Conservation (phyloP, 1,284 basidiomycete species). For the Microbotryum violaceum region DNA sequence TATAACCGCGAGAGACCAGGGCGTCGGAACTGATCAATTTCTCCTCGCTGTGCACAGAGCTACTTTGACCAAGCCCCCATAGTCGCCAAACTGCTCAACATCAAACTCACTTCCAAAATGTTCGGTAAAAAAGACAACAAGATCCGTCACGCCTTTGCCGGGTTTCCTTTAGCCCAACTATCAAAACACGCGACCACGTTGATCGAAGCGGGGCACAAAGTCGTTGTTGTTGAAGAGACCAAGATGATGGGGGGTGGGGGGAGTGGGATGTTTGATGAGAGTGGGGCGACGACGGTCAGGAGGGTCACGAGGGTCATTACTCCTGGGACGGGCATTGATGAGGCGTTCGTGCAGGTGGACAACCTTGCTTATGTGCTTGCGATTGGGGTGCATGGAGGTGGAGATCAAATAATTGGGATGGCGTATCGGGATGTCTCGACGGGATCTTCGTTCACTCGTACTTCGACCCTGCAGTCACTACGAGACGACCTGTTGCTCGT, state of each 20-base stretch:
- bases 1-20: background rate
- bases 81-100: slow-evolving; percentile 65
- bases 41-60: slow-evolving; percentile 50
- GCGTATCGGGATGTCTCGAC: slow-evolving; percentile 96
- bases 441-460: slow-evolving; percentile 79
- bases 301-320: slow-evolving; percentile 73
- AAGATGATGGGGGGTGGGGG: slow-evolving; percentile 44
- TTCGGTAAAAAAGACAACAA: slow-evolving; percentile 51
- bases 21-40: background rate
- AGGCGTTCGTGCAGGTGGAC: slow-evolving; percentile 70
- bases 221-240: slow-evolving; percentile 89
- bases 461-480: slow-evolving; percentile 51
- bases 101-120: slow-evolving; percentile 66
- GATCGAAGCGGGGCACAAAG: slow-evolving; percentile 70
- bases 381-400: slow-evolving; percentile 43
- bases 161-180: slow-evolving; percentile 77
- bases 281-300: slow-evolving; percentile 6
- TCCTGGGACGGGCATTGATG: slow-evolving; percentile 54
- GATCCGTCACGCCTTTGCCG: slow-evolving; percentile 63
- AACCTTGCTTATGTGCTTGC: slow-evolving; percentile 84
- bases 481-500: slow-evolving; percentile 79
- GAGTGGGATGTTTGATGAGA: slow-evolving; percentile 34
- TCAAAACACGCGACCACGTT: slow-evolving; percentile 78
- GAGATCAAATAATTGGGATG: slow-evolving; percentile 49
- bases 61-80: slow-evolving; percentile 84